Base-by-base conservation (phyloP, 2,329 filamentous ascomycete genomes). In the Paraconiothyrium brasiliense region DNA sequence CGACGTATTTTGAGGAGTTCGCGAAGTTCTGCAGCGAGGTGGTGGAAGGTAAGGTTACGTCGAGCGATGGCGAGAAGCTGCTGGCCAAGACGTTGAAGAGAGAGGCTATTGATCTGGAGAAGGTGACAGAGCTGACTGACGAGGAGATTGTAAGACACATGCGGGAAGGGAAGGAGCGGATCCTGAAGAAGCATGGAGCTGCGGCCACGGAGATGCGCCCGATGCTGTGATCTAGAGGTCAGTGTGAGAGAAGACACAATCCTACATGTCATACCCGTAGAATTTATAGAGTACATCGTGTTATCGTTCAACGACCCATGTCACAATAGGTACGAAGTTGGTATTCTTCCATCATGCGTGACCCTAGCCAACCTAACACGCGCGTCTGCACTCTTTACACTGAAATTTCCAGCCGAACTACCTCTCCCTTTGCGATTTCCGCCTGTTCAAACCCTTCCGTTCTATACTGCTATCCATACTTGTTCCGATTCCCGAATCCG, bases 401-500 rank as follows among this genome's bases (percentile, higher is more conserved):
- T 41, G 39, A 32, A 16, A 24, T 27, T 22, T 10, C 41, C n/a
- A 16, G 20, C 30, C n/a, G 8, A 24, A 22, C 20, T 56, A 47
- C n/a, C 54, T 47, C 1, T 47, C 43, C n/a, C 32, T 37, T 30
- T 39, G 20, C 32, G 54, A 56, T 32, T 47, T 66, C 56, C 62
- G 68, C 67, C 63, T 63, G 54, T 60, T 65, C 47, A 69, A 37
- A 1, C 67, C 64, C 46, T 66, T 70, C 39, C 67, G 48, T 54
- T 63, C 66, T 30, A 50, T 16, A 24, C 73, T 69, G 58, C 79
- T 81, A 67, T 84, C 82, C 68, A 84, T 65, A 60, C 82, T 83
- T 7, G 83, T 84, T 0, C 83, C 83, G 54, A 84, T 73, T 1
- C 83, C 83, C 2, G 81, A 83, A 64, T 84, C 79, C 8, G 69